Conservation (phyloP, 2,329 filamentous ascomycete species). For the Phaeomoniella chlamydospora region DNA sequence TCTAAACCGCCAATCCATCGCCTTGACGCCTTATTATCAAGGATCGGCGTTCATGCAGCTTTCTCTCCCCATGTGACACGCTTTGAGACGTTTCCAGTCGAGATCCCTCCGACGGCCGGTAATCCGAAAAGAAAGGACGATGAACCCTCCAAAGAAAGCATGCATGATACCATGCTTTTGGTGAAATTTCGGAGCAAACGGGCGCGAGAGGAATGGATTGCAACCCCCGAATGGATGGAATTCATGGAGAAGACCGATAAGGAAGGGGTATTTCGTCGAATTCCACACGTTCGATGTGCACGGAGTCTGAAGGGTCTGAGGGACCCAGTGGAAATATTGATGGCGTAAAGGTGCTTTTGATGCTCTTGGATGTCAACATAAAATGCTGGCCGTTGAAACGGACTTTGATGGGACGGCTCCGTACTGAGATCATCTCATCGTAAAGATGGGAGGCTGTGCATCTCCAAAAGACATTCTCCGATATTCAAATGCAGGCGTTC, state of each 20-base stretch:
- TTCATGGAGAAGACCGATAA: slow-evolving; percentile 13
- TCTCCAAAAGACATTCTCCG: too few species aligned
- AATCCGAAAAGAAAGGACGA: slow-evolving; percentile 3
- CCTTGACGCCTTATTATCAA: slow-evolving; percentile 12
- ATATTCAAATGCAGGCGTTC: too few species aligned
- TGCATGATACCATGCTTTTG: slow-evolving; percentile 14
- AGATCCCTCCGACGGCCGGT: slow-evolving; percentile 11
- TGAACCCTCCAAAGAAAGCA: slow-evolving; percentile 8
- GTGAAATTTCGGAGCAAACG: slow-evolving; percentile 13
- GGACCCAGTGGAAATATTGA: slow-evolving; percentile 13
- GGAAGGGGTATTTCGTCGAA: slow-evolving; percentile 12
- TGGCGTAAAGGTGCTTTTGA: slow-evolving; percentile 3
- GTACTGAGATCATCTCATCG: too few species aligned
- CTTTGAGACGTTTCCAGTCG: slow-evolving; percentile 13
- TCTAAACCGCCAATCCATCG: slow-evolving; percentile 7
- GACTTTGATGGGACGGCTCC: too few species aligned
- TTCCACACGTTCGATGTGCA: slow-evolving; percentile 16
- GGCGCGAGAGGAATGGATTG: slow-evolving; percentile 12
- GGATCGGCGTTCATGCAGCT: slow-evolving; percentile 12
- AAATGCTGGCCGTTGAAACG: too few species aligned
- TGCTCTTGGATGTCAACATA: too few species aligned
- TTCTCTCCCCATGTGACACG: slow-evolving; percentile 12
- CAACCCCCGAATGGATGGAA: slow-evolving; percentile 12
- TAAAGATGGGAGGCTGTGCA: too few species aligned
- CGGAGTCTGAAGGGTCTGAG: slow-evolving; percentile 13